A percentile compares a stretch with the other conserved stretches of the same genome.
phyloP scores from a whole-genome alignment of 2,329 filamentous ascomycete genomes.

The Alternaria triticina region DNA sequence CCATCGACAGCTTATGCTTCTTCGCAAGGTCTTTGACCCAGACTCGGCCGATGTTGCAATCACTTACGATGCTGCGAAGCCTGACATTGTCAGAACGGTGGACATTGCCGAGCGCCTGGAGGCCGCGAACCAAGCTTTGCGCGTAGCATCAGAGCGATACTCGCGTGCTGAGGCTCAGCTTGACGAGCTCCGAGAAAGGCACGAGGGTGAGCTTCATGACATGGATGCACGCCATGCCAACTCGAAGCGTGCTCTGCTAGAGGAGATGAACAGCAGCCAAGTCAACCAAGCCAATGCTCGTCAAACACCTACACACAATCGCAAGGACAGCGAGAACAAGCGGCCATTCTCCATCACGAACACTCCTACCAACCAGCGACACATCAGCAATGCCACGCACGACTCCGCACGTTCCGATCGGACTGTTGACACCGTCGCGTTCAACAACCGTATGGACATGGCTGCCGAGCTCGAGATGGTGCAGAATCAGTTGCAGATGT shows the following conservation, averaged over 20 bases:
- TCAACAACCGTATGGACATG: constrained; percentile 88
- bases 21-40: constrained; percentile 88
- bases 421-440: constrained; percentile 81
- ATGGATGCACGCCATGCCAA: constrained; percentile 66
- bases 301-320: constrained; percentile 75
- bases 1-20: constrained; percentile 76
- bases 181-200: constrained; percentile 74
- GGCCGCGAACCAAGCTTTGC: constrained; percentile 84
- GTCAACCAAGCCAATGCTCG: constrained; percentile 58
- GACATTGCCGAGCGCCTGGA: constrained; percentile 87
- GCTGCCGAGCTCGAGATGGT: constrained; percentile 89
- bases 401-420: constrained; percentile 85
- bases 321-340: constrained; percentile 63
- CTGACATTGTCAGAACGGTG: constrained; percentile 70
- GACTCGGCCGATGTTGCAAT: constrained; percentile 70
- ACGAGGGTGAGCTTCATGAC: constrained; percentile 73
- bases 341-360: constrained; percentile 75
- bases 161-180: constrained; percentile 83
- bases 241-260: constrained; percentile 76
- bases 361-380: constrained; percentile 75
- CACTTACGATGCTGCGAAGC: constrained; percentile 71
- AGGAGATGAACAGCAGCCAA: constrained; percentile 88
- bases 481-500: constrained; percentile 91
- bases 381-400: constrained; percentile 69
- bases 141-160: constrained; percentile 81